Evolutionary conservation across 2,329 filamentous ascomycete species (phyloP), one percentile per base, ranked within the genome.

Genomic region (Fusarium floridanum): DNA sequence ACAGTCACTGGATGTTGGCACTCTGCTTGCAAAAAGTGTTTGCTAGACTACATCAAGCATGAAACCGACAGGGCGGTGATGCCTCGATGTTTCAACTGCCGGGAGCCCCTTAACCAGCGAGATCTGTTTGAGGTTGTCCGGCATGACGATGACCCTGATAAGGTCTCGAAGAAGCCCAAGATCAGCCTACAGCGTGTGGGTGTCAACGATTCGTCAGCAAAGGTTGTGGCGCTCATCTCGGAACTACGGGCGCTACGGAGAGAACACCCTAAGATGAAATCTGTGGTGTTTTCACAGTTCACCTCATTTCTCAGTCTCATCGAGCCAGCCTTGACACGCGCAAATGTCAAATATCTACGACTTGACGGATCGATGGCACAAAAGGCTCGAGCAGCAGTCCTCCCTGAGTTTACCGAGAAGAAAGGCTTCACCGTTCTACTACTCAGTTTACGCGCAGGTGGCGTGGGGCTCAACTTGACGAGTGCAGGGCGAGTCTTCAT

Each of bases 1-100:
- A 93, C 94, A 0, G 97, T 99, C 2, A 98, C 97, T 0, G 94
- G 95, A 0, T 99, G 97, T 83, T 99, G 97, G 95, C 97, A 99
- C 82, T 97, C 94, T 37, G 95, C 97, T 1, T 99, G 97, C 85
- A 98, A 97, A 83, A 93, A 94, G 72, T 99, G 97, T 78, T 85
- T 98, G n/a, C 85, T 97, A 2, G 92, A 95, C 76, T 98, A 95
- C 77, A 97, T 99, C 79, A 91, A 93, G 72, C 95, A 98, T 79
- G 93, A 98, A 81, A 92, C 88, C 6, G 92, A 94, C 75, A 94
- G 93, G 68, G 91, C 92, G 50, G 89, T 94, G 60, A 82, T 93
- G 0, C 93, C 97, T 1, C 90, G 92, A 11, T 99, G 97, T 83
- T 97, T 98, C 85, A 96, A 93, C 75, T 99, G 97, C 81, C 93